Evolutionary conservation across 2,329 filamentous ascomycete species (phyloP).

Genomic region (Ilyonectria robusta): DNA sequence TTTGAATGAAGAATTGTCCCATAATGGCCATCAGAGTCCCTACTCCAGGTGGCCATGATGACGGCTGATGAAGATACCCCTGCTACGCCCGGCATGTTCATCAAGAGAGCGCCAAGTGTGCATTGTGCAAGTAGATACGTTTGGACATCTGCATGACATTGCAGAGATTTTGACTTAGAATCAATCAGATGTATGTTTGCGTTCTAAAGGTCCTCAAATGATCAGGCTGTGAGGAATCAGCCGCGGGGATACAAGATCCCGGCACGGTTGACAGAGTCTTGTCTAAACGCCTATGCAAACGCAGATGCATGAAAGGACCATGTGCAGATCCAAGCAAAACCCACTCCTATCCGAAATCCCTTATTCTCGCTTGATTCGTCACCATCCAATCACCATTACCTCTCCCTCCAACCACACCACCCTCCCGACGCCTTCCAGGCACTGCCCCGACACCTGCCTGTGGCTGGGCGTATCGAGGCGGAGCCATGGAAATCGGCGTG

Average conservation of each 20-base stretch:
- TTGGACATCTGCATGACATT: constrained; percentile 24
- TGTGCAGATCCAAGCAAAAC: constrained; percentile 4
- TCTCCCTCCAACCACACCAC: constrained; percentile 18
- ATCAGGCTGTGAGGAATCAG: constrained; percentile 1
- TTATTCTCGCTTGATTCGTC: neutral
- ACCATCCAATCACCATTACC: constrained; percentile 10
- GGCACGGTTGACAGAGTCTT: constrained; percentile 3
- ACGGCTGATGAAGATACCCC: constrained; percentile 40
- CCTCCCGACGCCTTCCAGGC: constrained; percentile 11
- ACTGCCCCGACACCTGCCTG: constrained; percentile 23
- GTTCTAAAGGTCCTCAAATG: constrained; percentile 18
- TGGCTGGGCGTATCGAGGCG: constrained; percentile 27
- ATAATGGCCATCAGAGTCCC: neutral
- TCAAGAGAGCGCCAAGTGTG: constrained; percentile 27
- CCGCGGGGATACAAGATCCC: constrained; percentile 12
- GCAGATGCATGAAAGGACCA: constrained; percentile 22
- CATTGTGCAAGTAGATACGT: constrained; percentile 27
- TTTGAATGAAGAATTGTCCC: constrained; percentile 15
- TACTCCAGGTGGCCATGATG: constrained; percentile 21
- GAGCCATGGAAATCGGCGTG: constrained; percentile 18
- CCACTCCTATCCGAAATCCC: neutral
- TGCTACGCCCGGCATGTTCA: constrained; percentile 30
- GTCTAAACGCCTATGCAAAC: constrained; percentile 30
- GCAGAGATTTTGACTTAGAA: constrained; percentile 18
- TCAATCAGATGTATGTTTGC: constrained; percentile 22